Evolutionary conservation across 2,329 filamentous ascomycete species (phyloP).

Genomic region (Penicillium sp.): DNA sequence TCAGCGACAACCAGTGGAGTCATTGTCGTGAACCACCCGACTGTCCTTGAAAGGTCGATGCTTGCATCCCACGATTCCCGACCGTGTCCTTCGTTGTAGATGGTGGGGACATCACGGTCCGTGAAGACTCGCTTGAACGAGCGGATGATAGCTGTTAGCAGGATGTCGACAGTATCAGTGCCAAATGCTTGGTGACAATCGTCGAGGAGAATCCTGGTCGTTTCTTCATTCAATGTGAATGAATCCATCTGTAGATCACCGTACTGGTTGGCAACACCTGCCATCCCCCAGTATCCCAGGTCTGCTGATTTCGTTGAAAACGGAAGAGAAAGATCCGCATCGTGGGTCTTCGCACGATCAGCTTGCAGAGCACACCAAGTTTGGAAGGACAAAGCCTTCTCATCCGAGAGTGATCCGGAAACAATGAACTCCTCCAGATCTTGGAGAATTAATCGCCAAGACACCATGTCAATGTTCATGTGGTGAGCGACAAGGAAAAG

Average conservation of each 20-base stretch:
- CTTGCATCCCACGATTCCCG: slow-evolving; percentile 41
- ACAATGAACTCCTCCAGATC: slow-evolving; percentile 34
- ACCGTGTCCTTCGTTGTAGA: slow-evolving; percentile 48
- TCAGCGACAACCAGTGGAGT: slow-evolving; percentile 36
- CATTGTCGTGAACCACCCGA: slow-evolving; percentile 49
- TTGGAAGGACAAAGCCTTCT: slow-evolving; percentile 36
- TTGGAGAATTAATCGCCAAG: slow-evolving; percentile 33
- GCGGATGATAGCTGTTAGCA: slow-evolving; percentile 35
- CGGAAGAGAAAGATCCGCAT: slow-evolving; percentile 15
- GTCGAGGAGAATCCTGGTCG: slow-evolving; percentile 28
- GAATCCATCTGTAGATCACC: slow-evolving; percentile 31
- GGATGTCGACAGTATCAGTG: slow-evolving; percentile 35
- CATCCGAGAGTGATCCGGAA: slow-evolving; percentile 26
- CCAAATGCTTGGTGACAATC: slow-evolving; percentile 29
- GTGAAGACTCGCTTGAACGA: slow-evolving; percentile 42
- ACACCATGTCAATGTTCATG: slow-evolving; percentile 28
- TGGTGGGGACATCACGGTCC: slow-evolving; percentile 37
- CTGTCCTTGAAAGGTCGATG: slow-evolving; percentile 44
- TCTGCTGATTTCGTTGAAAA: slow-evolving; percentile 28
- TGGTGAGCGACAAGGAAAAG: slow-evolving; percentile 28
- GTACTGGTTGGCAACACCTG: slow-evolving; percentile 27
- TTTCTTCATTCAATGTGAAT: slow-evolving; percentile 29
- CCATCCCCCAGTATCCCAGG: slow-evolving; percentile 36
- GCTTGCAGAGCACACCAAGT: slow-evolving; percentile 33
- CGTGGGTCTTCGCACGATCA: slow-evolving; percentile 20